Percentiles rank a stretch among this genome's conserved stretches.
These are phyloP conservation scores for Sedum album DNA, from an alignment of 164 flowering plant genomes.

Conservation along the genomic window DNA sequence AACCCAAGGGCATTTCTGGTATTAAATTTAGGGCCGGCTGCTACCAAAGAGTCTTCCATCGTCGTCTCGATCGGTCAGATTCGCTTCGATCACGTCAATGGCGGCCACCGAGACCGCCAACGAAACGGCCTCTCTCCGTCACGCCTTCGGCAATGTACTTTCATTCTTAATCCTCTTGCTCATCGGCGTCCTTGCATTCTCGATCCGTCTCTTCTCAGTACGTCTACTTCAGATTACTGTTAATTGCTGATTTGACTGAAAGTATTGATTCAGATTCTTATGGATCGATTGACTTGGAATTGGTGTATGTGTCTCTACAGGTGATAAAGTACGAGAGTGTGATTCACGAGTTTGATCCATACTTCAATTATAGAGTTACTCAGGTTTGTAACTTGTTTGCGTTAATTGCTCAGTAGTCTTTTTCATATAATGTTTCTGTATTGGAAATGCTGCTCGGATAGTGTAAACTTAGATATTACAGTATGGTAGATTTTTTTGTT, in stretches of 20 bases:
- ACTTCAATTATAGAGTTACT: conserved; percentile 98
- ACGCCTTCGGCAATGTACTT: conserved; percentile 76
- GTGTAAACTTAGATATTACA: too few species aligned
- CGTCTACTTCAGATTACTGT: not conserved
- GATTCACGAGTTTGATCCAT: conserved; percentile 97
- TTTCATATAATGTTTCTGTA: not conserved
- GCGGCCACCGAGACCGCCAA: conserved; percentile 14
- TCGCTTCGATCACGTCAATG: not conserved
- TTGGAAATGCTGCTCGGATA: conserved; percentile 1
- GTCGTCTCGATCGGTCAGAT: not conserved
- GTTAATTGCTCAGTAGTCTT: too few species aligned
- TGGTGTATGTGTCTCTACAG: conserved; percentile 28
- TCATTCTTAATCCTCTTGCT: conserved; percentile 69
- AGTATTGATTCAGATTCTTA: not conserved
- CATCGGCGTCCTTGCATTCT: conserved; percentile 95
- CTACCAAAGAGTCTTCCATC: not conserved
- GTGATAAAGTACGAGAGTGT: conserved; percentile 99
- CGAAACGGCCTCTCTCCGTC: conserved; percentile 22
- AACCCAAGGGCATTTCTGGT: too few species aligned
- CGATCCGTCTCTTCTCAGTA: conserved; percentile 98
- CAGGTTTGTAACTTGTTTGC: conserved; percentile 48
- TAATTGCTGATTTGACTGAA: not conserved
- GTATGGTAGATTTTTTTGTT: not conserved
- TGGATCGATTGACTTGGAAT: not conserved
- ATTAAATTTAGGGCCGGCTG: not conserved